A percentile compares a stretch with the other conserved stretches of the same genome.
Evolutionary conservation across 1,139 yeast genomes (phyloP).

Genomic region (Yamadazyma mexicana): DNA sequence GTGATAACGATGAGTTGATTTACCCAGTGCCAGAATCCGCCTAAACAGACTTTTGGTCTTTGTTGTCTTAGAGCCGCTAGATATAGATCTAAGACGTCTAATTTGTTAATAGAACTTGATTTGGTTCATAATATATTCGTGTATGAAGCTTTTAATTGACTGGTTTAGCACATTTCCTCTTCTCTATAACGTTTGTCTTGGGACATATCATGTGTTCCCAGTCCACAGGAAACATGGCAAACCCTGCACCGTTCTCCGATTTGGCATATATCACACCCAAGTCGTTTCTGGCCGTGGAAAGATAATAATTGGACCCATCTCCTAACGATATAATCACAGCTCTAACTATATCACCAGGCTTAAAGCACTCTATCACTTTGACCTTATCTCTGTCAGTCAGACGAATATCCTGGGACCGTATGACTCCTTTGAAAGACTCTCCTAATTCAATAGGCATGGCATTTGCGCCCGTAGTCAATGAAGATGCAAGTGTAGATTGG

Average conservation of each 20-base stretch:
- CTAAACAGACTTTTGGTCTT: no score
- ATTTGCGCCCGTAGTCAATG: constrained; percentile 31
- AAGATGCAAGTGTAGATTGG: constrained; percentile 47
- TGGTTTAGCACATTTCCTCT: constrained; percentile 92
- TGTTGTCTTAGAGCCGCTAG: no score
- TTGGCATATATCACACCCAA: constrained; percentile 92
- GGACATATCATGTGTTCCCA: constrained; percentile 94
- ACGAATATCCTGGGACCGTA: constrained; percentile 85
- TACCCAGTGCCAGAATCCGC: constrained; percentile 17
- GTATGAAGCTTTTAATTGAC: constrained; percentile 24
- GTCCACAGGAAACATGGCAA: constrained; percentile 83
- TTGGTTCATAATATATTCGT: constrained; percentile 1
- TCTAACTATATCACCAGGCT: constrained; percentile 88
- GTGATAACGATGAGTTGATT: constrained; percentile 27
- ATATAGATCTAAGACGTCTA: no score
- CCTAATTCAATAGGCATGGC: constrained; percentile 69
- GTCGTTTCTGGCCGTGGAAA: constrained; percentile 87
- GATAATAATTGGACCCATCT: constrained; percentile 87
- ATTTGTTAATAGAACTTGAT: no score
- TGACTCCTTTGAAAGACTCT: constrained; percentile 87
- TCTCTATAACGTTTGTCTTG: constrained; percentile 70
- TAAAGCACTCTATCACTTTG: constrained; percentile 72
- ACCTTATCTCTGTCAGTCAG: constrained; percentile 90
- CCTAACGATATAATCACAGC: constrained; percentile 85
- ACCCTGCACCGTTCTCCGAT: constrained; percentile 68